These are phyloP conservation scores for Pterocarpus santalinus DNA, from an alignment of 306 rosid species.

Conservation along the genomic window DNA sequence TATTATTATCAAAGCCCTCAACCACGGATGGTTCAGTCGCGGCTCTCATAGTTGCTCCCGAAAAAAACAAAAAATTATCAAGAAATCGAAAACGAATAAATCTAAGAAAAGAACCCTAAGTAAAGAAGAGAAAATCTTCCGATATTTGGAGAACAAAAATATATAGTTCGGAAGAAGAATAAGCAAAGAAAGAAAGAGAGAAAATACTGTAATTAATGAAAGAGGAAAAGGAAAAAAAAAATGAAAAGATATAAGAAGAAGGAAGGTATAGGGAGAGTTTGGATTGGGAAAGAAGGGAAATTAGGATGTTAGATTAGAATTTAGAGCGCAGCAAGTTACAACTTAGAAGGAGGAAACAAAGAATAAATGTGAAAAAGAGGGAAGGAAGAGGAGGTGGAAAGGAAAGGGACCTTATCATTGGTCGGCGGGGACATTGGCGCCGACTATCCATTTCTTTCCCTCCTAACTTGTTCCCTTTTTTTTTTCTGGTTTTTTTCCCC, in stretches of 20 bases:
- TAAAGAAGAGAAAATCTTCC: slow-evolving; percentile 55
- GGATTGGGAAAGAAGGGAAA: background rate
- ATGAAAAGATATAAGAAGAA: slow-evolving; percentile 16
- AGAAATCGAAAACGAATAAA: background rate
- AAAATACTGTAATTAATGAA: background rate
- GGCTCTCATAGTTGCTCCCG: slow-evolving; percentile 54
- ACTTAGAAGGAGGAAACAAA: background rate
- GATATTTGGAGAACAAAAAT: slow-evolving; percentile 46
- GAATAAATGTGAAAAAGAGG: background rate
- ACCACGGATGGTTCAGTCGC: slow-evolving; percentile 57
- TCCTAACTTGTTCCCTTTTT: background rate
- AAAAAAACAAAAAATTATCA: background rate
- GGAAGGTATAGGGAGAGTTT: background rate
- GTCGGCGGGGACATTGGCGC: slow-evolving; percentile 86
- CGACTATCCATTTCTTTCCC: slow-evolving; percentile 68
- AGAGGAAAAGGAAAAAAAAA: background rate
- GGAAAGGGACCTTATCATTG: slow-evolving; percentile 62
- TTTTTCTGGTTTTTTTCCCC: background rate
- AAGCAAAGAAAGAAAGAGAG: slow-evolving; percentile 23
- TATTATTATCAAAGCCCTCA: slow-evolving; percentile 59
- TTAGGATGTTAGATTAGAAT: background rate
- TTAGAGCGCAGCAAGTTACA: background rate
- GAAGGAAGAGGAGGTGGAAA: slow-evolving; percentile 34
- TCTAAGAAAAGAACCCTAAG: background rate
- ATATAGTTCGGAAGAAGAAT: slow-evolving; percentile 62